phyloP scores from a whole-genome alignment of 202 grass and related monocot genomes.

The Hordeum pubiflorum region DNA sequence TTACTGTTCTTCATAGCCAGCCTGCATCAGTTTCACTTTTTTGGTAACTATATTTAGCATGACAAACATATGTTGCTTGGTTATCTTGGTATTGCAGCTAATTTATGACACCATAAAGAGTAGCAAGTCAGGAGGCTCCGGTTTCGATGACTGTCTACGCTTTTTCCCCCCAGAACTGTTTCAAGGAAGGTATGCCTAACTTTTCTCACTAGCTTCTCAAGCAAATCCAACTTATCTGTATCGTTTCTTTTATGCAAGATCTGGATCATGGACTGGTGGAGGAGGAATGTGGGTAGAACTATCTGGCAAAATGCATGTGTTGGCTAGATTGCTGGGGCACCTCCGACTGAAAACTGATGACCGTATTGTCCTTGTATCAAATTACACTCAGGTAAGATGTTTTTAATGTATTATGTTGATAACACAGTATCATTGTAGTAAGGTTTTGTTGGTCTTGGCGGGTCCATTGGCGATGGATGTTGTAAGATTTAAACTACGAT shows the following conservation, averaged over 20 bases:
- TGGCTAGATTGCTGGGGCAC: slow-evolving; percentile 77
- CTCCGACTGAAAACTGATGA: slow-evolving; percentile 86
- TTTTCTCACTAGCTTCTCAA: slow-evolving; percentile 22
- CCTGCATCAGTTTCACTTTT: slow-evolving; percentile 7
- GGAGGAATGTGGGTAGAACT: slow-evolving; percentile 93
- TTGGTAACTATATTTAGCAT: neutral
- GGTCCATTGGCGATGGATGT: neutral
- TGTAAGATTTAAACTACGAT: neutral
- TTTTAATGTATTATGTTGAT: slow-evolving; percentile 4
- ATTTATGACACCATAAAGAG: slow-evolving; percentile 93
- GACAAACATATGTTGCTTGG: neutral
- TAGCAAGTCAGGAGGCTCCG: slow-evolving; percentile 60
- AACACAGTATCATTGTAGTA: neutral
- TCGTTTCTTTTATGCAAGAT: slow-evolving; percentile 48
- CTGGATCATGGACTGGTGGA: slow-evolving; percentile 92
- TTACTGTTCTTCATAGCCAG: neutral
- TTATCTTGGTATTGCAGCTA: slow-evolving; percentile 49
- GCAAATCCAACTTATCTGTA: slow-evolving; percentile 8
- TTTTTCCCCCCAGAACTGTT: slow-evolving; percentile 89
- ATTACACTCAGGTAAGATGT: slow-evolving; percentile 84
- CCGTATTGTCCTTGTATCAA: slow-evolving; percentile 96
- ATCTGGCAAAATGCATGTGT: slow-evolving; percentile 97
- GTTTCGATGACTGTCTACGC: slow-evolving; percentile 69
- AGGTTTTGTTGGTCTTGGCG: neutral
- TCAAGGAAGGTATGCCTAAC: slow-evolving; percentile 68